Evolutionary conservation across 441 rosid genomes (phyloP), one percentile per base, ranked within the genome.

Genomic region (Viola pubescens): DNA sequence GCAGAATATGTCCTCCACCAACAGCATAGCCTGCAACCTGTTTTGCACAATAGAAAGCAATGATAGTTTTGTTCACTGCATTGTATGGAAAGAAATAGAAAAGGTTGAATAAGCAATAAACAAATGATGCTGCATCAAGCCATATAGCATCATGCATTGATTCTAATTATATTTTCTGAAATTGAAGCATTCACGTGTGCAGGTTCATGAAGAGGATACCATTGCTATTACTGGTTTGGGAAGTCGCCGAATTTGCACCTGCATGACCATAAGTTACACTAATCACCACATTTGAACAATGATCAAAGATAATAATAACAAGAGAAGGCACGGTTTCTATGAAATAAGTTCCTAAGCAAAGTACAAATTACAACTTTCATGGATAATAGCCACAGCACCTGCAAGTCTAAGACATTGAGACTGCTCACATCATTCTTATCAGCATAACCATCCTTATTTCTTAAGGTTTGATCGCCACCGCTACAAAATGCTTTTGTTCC

Each of bases 11-110:
- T 37, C 97, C 97, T 68, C 98, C 98, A 66, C 95, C 97, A 73
- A 89, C 77, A 56, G 94, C 98, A 84, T 89, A 91, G 57, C 98
- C 98, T 62, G 95, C 95, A 79, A 87, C 98, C 96, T 91, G 73
- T 44, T 71, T 54, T 42, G 48, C 45, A 56, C 37, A 14, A 37
- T 9, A 7, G 49, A 10, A 46, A 5, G 1, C 19, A 9, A 52
- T n/a, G 44, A 54, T 13, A 38, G 37, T 56, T 37, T 56, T 46
- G 66, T 38, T 10, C 45, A 61, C 40, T 56, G 34, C 3, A 13
- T n/a, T 54, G 38, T 45, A 4, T 45, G 19, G 7, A 16, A 42
- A 43, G 56, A 51, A 38, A 48, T 12, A 9, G 56, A 4, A 19
- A 8, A 19, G 14, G 0, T 9, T 51, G 42, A 8, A 44, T 26